Evolutionary conservation across 2,329 filamentous ascomycete species (phyloP).

Genomic region (Fusarium acutatum): DNA sequence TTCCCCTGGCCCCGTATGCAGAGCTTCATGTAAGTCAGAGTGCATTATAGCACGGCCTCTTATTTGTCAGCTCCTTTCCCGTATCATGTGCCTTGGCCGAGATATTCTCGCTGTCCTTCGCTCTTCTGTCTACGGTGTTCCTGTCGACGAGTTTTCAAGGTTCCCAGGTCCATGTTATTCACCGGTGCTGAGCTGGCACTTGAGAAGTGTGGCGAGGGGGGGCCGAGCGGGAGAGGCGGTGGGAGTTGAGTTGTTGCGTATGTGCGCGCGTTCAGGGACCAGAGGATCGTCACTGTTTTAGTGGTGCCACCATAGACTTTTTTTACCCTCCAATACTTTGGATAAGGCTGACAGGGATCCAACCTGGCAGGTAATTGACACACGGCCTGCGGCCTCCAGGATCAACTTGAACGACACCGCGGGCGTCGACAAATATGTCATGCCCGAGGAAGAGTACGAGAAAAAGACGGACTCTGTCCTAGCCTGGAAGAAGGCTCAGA

Average conservation of each 20-base stretch:
- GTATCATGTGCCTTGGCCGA: not conserved
- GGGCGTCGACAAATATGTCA: conserved; percentile 86
- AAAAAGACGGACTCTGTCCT: conserved; percentile 87
- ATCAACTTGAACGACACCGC: conserved; percentile 84
- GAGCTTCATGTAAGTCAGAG: conserved; percentile 77
- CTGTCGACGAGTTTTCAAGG: conserved; percentile 13
- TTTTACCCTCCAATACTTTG: conserved; percentile 29
- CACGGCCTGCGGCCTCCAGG: conserved; percentile 76
- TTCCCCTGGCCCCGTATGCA: conserved; percentile 76
- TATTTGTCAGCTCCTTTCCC: conserved; percentile 11
- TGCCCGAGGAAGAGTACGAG: conserved; percentile 88
- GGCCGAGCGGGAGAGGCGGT: conserved; percentile 34
- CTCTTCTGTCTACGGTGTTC: not conserved
- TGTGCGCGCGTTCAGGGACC: not conserved
- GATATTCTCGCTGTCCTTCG: conserved; percentile 11
- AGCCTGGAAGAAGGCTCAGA: conserved; percentile 94
- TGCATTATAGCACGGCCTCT: conserved; percentile 42
- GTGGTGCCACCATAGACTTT: conserved; percentile 9
- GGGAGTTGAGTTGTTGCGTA: conserved; percentile 14
- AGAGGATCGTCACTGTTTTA: conserved; percentile 16
- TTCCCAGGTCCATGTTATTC: conserved; percentile 2
- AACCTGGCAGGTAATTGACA: conserved; percentile 74
- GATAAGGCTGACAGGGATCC: conserved; percentile 44
- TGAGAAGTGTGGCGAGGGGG: conserved; percentile 13
- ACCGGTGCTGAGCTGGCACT: conserved; percentile 23